These are phyloP conservation scores for Grosmannia penicillata DNA, from an alignment of 2,329 filamentous ascomycete genomes.

Conservation along the genomic window DNA sequence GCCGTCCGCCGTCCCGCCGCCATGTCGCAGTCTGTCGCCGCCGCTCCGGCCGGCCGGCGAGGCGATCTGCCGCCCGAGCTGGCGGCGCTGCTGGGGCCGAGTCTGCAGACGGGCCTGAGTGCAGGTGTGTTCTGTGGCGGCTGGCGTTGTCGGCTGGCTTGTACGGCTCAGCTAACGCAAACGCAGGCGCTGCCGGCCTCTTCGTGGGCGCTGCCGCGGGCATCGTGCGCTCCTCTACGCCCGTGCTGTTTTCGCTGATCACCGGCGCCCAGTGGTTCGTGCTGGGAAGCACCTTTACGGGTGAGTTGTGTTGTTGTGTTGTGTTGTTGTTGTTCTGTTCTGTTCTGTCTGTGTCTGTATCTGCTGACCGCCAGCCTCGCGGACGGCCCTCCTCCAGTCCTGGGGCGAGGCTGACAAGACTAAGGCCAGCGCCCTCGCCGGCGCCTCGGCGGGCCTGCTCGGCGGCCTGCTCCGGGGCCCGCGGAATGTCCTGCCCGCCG, in stretches of 20 bases:
- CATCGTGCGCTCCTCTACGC: constrained; percentile 51
- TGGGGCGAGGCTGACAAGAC: constrained; percentile 42
- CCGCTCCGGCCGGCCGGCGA: neutral
- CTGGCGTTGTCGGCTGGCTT: neutral
- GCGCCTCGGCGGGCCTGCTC: constrained; percentile 50
- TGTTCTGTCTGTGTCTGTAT: neutral
- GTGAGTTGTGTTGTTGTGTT: constrained; percentile 24
- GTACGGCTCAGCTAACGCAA: neutral
- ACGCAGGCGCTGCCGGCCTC: constrained; percentile 42
- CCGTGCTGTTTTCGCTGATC: constrained; percentile 55
- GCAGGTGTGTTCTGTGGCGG: constrained; percentile 29
- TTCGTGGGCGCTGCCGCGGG: constrained; percentile 55
- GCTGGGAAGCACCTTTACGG: constrained; percentile 64
- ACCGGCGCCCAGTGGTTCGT: constrained; percentile 71
- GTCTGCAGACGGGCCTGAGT: constrained; percentile 43
- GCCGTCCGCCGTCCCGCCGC: neutral
- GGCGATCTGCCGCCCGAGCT: constrained; percentile 22
- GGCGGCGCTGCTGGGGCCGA: constrained; percentile 29
- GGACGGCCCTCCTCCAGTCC: constrained; percentile 29
- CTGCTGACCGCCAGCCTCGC: constrained; percentile 25
- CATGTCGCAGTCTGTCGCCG: constrained; percentile 1
- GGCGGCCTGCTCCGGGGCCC: constrained; percentile 39
- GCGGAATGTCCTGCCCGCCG: constrained; percentile 34
- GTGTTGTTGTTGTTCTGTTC: too few species aligned
- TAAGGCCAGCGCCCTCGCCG: constrained; percentile 55